These are phyloP conservation scores for Daldinia concentrica DNA, from an alignment of 495 filamentous ascomycete species.

Conservation along the genomic window DNA sequence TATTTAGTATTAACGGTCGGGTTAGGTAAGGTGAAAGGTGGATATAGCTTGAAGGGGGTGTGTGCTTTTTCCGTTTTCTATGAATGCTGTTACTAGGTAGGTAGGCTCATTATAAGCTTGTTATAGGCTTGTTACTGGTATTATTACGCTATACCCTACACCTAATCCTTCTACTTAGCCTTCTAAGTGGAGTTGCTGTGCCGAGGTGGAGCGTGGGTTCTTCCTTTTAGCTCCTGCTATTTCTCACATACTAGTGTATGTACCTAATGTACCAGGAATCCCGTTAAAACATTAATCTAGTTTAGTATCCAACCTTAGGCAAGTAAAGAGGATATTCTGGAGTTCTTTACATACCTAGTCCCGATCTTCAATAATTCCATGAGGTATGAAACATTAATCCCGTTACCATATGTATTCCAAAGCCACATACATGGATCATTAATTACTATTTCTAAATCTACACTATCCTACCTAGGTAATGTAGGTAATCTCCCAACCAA, in stretches of 20 bases:
- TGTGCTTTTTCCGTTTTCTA: slow-evolving; percentile 2
- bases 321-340: not conserved
- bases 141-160: slow-evolving; percentile 1
- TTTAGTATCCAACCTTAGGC: not conserved
- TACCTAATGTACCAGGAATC: too few relatives aligned
- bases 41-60: slow-evolving; percentile 4
- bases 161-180: not conserved
- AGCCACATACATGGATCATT: not conserved
- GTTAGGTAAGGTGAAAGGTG: slow-evolving; percentile 26
- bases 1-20: slow-evolving; percentile 11
- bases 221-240: slow-evolving; percentile 1
- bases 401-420: not conserved
- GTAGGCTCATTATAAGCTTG: not conserved
- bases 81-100: not conserved
- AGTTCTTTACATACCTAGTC: not conserved
- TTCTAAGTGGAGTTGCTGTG: not conserved
- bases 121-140: not conserved
- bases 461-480: not conserved
- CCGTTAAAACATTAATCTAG: not conserved
- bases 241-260: not conserved
- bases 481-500: not conserved
- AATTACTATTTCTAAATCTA: not conserved
- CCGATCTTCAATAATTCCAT: not conserved
- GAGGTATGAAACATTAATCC: not conserved
- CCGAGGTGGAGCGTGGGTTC: not conserved